phyloP scores from a whole-genome alignment of 164 flowering plant species.

The Cinnamomum chago region DNA sequence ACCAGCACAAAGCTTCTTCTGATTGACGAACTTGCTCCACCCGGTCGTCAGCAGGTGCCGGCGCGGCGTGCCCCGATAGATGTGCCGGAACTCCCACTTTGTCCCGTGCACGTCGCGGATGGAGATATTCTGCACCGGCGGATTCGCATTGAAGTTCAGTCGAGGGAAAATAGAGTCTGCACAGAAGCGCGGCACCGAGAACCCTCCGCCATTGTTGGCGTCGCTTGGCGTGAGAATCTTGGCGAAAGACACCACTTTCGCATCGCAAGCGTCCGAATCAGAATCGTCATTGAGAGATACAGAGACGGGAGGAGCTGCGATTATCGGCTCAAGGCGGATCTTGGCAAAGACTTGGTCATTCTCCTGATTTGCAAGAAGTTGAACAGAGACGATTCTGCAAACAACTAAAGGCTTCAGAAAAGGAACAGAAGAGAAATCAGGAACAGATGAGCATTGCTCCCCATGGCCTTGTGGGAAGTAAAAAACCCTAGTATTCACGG shows the following conservation, averaged over 20 bases:
- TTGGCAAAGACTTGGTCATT: constrained; percentile 55
- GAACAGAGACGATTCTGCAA: constrained; percentile 36
- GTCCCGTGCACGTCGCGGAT: constrained; percentile 49
- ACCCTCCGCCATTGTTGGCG: constrained; percentile 89
- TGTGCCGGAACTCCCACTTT: constrained; percentile 57
- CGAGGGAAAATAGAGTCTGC: constrained; percentile 76
- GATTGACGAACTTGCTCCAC: constrained; percentile 85
- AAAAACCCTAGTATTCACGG: constrained; percentile 49
- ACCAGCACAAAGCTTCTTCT: constrained; percentile 64
- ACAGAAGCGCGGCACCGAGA: constrained; percentile 77
- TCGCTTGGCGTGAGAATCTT: constrained; percentile 75
- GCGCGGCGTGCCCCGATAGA: constrained; percentile 75
- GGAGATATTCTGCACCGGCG: constrained; percentile 62
- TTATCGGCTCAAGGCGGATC: constrained; percentile 26
- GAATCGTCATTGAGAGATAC: neutral
- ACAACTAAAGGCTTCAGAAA: constrained; percentile 21
- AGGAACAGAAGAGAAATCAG: constrained; percentile 15
- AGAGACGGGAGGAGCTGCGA: neutral
- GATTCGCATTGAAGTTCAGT: constrained; percentile 45
- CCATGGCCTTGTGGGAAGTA: constrained; percentile 82
- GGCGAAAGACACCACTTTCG: constrained; percentile 29
- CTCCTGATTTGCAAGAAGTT: constrained; percentile 35
- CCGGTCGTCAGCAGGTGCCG: constrained; percentile 84
- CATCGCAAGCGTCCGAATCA: neutral
- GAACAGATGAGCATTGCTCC: constrained; percentile 36